phyloP scores from a whole-genome alignment of 1,284 basidiomycete species.

The Moesziomyces globuligerus region DNA sequence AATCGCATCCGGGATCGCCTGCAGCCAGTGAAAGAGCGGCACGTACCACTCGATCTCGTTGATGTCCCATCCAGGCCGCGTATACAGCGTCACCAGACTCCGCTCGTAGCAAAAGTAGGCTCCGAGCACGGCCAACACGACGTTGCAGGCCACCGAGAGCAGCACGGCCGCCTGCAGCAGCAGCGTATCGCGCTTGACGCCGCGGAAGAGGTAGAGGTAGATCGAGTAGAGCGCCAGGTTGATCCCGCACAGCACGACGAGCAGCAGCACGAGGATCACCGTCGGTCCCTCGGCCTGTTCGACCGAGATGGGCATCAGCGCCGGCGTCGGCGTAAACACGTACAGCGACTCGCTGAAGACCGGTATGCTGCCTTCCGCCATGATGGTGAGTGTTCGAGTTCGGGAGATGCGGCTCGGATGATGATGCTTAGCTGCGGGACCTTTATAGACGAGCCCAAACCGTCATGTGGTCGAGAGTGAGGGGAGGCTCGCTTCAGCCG shows the following conservation, averaged over 20 bases:
- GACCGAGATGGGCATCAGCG: slow-evolving; percentile 11
- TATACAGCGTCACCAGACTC: slow-evolving; percentile 14
- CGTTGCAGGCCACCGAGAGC: slow-evolving; percentile 12
- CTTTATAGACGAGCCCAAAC: too few species aligned
- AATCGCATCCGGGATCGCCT: slow-evolving; percentile 20
- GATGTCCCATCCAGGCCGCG: slow-evolving; percentile 10
- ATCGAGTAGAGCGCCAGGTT: slow-evolving; percentile 27
- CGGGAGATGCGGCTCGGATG: too few species aligned
- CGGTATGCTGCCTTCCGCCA: not conserved
- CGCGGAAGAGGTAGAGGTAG: slow-evolving; percentile 24
- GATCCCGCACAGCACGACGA: slow-evolving; percentile 14
- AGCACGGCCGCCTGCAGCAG: slow-evolving; percentile 11
- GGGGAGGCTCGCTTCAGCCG: too few species aligned
- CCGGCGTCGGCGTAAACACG: slow-evolving; percentile 5
- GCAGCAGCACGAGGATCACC: slow-evolving; percentile 17
- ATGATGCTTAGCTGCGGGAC: too few species aligned
- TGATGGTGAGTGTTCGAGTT: not conserved
- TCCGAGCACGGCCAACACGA: slow-evolving; percentile 5
- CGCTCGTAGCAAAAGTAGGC: slow-evolving; percentile 1
- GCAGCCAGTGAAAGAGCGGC: slow-evolving; percentile 10
- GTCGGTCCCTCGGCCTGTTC: slow-evolving; percentile 14
- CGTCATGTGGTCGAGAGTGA: too few species aligned
- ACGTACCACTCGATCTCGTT: slow-evolving; percentile 35
- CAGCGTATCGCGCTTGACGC: slow-evolving; percentile 6
- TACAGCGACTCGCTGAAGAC: slow-evolving; percentile 5